Conservation (phyloP, 441 rosid species). For the Adansonia gregorii region DNA sequence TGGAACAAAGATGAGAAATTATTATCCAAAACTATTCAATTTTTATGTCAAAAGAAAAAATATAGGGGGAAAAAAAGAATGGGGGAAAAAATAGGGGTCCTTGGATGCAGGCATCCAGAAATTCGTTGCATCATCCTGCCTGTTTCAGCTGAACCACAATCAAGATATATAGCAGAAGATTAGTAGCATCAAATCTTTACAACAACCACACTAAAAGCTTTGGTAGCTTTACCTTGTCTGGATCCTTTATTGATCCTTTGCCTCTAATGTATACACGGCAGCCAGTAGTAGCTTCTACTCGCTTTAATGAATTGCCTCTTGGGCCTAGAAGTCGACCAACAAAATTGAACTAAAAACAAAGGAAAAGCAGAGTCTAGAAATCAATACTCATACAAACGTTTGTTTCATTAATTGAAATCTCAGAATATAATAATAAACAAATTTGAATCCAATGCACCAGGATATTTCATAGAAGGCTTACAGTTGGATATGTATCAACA, state of each 20-base stretch:
- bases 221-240: conserved; percentile 65
- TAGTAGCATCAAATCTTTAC: not conserved
- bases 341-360: conserved; percentile 75
- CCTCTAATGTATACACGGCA: conserved; percentile 95
- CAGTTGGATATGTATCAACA: conserved; percentile 81
- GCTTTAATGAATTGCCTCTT: conserved; percentile 89
- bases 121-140: not conserved
- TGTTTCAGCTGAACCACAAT: conserved; percentile 9
- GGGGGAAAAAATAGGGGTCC: not conserved
- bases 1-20: conserved; percentile 30
- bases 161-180: not conserved
- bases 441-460: not conserved
- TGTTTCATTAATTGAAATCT: conserved; percentile 1
- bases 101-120: not conserved
- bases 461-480: conserved; percentile 36
- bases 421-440: not conserved
- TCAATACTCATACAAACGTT: conserved; percentile 11
- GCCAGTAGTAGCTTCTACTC: conserved; percentile 91
- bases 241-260: conserved; percentile 95
- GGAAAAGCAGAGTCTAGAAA: conserved; percentile 26
- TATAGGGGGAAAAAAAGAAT: not conserved
- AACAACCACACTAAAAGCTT: not conserved
- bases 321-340: conserved; percentile 92
- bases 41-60: not conserved
- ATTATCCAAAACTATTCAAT: conserved; percentile 22